Percentiles rank a stretch among this genome's conserved stretches.
These are phyloP conservation scores for Conticribra weissflogii DNA, from an alignment of 108 stramenopile species.

Conservation along the genomic window DNA sequence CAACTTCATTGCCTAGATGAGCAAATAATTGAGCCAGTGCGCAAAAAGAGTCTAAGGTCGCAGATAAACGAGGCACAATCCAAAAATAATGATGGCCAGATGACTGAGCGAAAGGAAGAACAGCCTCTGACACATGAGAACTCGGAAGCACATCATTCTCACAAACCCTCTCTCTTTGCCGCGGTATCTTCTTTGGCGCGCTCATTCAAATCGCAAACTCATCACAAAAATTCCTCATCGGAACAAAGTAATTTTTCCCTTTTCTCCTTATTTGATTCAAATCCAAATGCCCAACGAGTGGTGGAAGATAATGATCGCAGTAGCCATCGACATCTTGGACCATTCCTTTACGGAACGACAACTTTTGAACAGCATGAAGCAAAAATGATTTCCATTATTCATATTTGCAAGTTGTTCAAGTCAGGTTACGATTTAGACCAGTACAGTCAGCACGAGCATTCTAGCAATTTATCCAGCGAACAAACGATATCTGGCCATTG, in stretches of 20 bases:
- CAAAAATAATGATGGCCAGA: background rate
- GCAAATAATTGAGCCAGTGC: background rate
- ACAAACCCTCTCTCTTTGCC: background rate
- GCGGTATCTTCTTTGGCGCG: background rate
- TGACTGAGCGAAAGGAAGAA: background rate
- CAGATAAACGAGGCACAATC: background rate
- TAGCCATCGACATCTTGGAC: constrained; percentile 5
- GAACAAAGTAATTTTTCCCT: constrained; percentile 1
- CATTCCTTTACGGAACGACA: constrained; percentile 3
- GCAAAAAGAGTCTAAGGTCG: background rate
- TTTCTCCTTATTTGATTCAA: constrained; percentile 18
- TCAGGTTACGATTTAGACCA: no score
- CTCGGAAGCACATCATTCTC: background rate
- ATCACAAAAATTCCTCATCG: constrained; percentile 4
- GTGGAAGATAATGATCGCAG: constrained; percentile 1
- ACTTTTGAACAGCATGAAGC: background rate
- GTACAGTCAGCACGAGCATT: background rate
- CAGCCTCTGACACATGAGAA: no score
- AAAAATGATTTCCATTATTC: background rate
- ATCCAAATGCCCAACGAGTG: background rate
- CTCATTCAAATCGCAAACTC: background rate
- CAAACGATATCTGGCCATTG: constrained; percentile 4
- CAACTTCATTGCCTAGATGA: background rate
- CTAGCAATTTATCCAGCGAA: background rate
- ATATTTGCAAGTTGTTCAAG: background rate